A percentile compares a stretch with the other conserved stretches of the same genome.
Evolutionary conservation across 2,329 filamentous ascomycete species (phyloP).

Genomic region (Cryphonectria parasitica): DNA sequence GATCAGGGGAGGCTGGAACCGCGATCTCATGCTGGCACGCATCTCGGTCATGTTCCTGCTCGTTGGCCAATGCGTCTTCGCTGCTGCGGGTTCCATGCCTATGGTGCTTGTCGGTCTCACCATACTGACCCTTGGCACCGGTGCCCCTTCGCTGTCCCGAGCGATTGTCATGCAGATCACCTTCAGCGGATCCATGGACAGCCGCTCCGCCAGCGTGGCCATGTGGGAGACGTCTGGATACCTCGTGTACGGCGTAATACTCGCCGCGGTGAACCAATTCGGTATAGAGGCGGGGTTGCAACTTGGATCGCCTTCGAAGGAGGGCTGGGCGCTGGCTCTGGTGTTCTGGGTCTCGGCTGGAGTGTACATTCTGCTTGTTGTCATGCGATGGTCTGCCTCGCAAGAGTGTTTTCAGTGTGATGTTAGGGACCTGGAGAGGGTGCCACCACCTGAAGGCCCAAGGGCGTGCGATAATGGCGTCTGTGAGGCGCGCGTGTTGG

Average conservation of each 20-base stretch:
- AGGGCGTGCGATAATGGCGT: not conserved
- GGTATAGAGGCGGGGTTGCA: not conserved
- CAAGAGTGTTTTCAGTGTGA: not conserved
- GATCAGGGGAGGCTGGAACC: not conserved
- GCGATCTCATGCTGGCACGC: slow-evolving; percentile 14
- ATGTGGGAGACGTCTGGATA: slow-evolving; percentile 14
- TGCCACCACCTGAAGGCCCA: slow-evolving; percentile 11
- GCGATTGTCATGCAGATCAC: slow-evolving; percentile 14
- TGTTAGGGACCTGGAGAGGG: not conserved
- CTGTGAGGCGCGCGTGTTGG: slow-evolving; percentile 18
- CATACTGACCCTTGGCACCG: slow-evolving; percentile 24
- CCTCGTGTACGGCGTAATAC: slow-evolving; percentile 17
- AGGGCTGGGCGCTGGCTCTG: slow-evolving; percentile 4
- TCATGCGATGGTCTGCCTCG: slow-evolving; percentile 13
- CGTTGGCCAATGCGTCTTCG: slow-evolving; percentile 17
- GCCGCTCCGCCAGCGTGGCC: slow-evolving; percentile 21
- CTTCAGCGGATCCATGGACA: not conserved
- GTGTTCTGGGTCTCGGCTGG: slow-evolving; percentile 21
- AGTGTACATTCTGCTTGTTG: slow-evolving; percentile 10
- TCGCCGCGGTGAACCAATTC: slow-evolving; percentile 17
- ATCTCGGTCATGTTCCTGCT: slow-evolving; percentile 13
- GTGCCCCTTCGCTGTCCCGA: slow-evolving; percentile 22
- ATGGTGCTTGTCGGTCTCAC: slow-evolving; percentile 16
- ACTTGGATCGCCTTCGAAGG: not conserved
- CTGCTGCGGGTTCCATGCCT: not conserved